Base-by-base conservation (phyloP, 1,139 yeast species). In the Hyphopichia khmerensis region DNA sequence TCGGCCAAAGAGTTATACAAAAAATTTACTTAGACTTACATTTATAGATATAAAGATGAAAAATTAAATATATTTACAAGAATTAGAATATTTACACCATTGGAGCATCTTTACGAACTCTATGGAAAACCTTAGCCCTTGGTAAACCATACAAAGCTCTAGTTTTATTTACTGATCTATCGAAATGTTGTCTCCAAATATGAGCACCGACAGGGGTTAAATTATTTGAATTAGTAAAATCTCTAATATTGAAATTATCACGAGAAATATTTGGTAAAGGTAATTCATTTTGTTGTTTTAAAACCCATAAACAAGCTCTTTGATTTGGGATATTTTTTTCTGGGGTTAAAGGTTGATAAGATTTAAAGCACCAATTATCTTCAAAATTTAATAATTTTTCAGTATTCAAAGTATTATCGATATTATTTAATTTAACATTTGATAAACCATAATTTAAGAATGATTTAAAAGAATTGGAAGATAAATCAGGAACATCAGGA, bases 261-360 rank as follows among this genome's bases (percentile, higher is more conserved):
- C 82, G 65, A 26, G 56, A 48, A 4, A 33, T 21, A 6, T 23
- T 47, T 9, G 41, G 43, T 6, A 57, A 41, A 3, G 48, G 41
- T 37, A 63, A 48, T 38, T 48, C 50, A 9, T 52, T 53, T 2
- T 54, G 44, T 64, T 93, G 98, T 65, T 90, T 82, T 65, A 90
- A 87, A 2, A 89, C 95, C 96, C 98, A 90, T 39, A 89, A 80
- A 44, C 89, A 82, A 44, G 87, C 84, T 64, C 99, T 80, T 65
- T 93, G 97, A 29, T 72, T 71, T 26, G 87, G 87, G 7, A 86
- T 75, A 62, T 95, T 93, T 67, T 87, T 87, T 60, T 91, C 98
- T 13, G 98, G 96, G 31, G 80, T 79, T 41, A 96, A 89, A 21
- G 99, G 97, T 33, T 75, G 59, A 59, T 89, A 93, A n/a, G 78